phyloP scores from a whole-genome alignment of 2,329 filamentous ascomycete species.

The Arthrobotrys sinensis region DNA sequence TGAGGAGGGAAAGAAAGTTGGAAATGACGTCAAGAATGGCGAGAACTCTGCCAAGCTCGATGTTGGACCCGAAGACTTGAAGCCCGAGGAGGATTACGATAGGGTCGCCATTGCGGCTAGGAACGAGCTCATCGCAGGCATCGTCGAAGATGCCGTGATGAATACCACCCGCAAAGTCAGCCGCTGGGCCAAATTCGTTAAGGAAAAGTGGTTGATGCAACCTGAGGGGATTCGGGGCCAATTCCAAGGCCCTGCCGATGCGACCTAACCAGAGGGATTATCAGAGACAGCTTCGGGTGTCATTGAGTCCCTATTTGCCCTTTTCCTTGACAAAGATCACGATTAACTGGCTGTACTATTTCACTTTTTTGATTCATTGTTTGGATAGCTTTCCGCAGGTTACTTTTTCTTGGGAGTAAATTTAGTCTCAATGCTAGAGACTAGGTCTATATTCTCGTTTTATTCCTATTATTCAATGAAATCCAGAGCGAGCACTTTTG shows the following conservation, averaged over 20 bases:
- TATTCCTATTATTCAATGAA: slow-evolving; percentile 8
- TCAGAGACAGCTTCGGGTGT: not conserved
- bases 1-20: not conserved
- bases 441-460: slow-evolving; percentile 14
- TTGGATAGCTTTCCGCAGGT: not conserved
- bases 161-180: not conserved
- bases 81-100: not conserved
- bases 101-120: not conserved
- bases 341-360: not conserved
- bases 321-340: not conserved
- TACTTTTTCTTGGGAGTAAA: not conserved
- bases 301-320: not conserved
- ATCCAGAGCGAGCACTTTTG: slow-evolving; percentile 57
- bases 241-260: not conserved
- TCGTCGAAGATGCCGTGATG: slow-evolving; percentile 4
- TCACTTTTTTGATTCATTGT: not conserved
- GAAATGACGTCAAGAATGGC: not conserved
- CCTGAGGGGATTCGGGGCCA: not conserved
- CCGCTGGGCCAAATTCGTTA: not conserved
- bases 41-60: not conserved
- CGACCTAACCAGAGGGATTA: not conserved
- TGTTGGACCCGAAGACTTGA: not conserved
- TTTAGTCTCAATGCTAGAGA: slow-evolving; percentile 10
- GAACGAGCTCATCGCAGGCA: not conserved
- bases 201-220: not conserved